Evolutionary conservation across 2,329 filamentous ascomycete genomes (phyloP).

Genomic region (Fusarium continuum): DNA sequence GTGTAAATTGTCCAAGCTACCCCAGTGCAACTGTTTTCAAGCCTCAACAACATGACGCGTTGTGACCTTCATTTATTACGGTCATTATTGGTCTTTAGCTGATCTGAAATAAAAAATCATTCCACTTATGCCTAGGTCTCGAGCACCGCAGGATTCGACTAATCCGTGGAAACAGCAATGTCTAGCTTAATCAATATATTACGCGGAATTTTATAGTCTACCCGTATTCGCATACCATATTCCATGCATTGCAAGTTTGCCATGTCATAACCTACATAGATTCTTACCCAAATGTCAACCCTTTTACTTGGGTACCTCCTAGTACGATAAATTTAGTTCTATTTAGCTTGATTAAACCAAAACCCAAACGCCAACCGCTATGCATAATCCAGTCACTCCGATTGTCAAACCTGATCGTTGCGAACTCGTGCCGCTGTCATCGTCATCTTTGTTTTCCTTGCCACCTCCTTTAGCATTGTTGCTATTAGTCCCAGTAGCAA

Average conservation of each 20-base stretch:
- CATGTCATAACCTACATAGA: background rate
- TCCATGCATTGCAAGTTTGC: background rate
- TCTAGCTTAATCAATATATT: too few relatives aligned
- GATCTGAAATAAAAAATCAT: too few relatives aligned
- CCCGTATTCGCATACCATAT: background rate
- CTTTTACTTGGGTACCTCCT: background rate
- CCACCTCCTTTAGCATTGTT: slow-evolving; percentile 34
- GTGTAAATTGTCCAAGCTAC: too few relatives aligned
- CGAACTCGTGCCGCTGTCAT: slow-evolving; percentile 35
- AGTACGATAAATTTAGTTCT: background rate
- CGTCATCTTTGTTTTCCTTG: slow-evolving; percentile 31
- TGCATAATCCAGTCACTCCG: slow-evolving; percentile 46
- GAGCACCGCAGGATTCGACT: too few relatives aligned
- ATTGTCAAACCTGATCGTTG: slow-evolving; percentile 24
- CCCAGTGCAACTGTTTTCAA: too few relatives aligned
- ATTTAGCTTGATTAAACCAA: slow-evolving; percentile 40
- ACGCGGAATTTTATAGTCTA: background rate
- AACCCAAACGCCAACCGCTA: slow-evolving; percentile 54
- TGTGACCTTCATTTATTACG: too few relatives aligned
- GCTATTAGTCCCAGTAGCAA: slow-evolving; percentile 40
- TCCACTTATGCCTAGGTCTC: too few relatives aligned
- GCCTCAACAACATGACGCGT: too few relatives aligned
- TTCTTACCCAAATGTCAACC: background rate
- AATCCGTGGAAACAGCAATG: too few relatives aligned
- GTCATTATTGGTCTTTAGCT: too few relatives aligned